A percentile compares a stretch with the other conserved stretches of the same genome.
Conservation (phyloP, 2,329 filamentous ascomycete species). For the Nothophaeocryptopus gaeumannii region DNA sequence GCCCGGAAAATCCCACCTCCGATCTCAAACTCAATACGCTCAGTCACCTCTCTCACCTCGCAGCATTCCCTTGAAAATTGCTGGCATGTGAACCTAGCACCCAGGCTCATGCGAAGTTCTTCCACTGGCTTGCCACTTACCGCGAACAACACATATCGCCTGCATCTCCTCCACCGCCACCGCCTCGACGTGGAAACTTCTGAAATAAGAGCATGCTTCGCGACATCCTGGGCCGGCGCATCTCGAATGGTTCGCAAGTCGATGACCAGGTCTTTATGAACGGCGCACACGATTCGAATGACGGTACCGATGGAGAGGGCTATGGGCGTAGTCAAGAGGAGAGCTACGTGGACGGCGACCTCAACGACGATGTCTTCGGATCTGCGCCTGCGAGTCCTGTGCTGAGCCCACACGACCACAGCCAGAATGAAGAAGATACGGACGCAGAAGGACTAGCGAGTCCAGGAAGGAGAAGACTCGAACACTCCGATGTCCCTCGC, state of each 20-base stretch:
- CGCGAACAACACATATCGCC: too few relatives aligned
- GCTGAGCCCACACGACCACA: slow-evolving; percentile 8
- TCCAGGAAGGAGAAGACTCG: neutral
- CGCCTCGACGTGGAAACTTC: too few relatives aligned
- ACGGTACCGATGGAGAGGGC: slow-evolving; percentile 5
- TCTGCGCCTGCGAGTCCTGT: slow-evolving; percentile 42
- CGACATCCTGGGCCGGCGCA: slow-evolving; percentile 26
- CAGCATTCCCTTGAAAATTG: too few relatives aligned
- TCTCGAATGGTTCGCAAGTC: slow-evolving; percentile 9
- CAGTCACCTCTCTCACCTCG: too few relatives aligned
- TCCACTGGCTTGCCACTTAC: too few relatives aligned
- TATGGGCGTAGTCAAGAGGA: neutral
- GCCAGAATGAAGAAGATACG: neutral
- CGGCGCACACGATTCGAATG: slow-evolving; percentile 6
- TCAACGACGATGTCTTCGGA: slow-evolving; percentile 49
- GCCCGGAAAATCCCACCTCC: too few relatives aligned
- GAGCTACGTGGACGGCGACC: slow-evolving; percentile 19
- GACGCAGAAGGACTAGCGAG: neutral
- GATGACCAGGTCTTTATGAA: slow-evolving; percentile 24
- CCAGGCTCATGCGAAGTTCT: too few relatives aligned
- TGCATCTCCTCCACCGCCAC: too few relatives aligned
- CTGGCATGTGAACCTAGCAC: too few relatives aligned
- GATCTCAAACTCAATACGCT: too few relatives aligned
- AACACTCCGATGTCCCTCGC: slow-evolving; percentile 67
- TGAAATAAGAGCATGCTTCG: slow-evolving; percentile 26